Evolutionary conservation across 768 basidiomycete species (phyloP), one percentile per base, ranked within the genome.

Genomic region (Rhodotorula toruloides): DNA sequence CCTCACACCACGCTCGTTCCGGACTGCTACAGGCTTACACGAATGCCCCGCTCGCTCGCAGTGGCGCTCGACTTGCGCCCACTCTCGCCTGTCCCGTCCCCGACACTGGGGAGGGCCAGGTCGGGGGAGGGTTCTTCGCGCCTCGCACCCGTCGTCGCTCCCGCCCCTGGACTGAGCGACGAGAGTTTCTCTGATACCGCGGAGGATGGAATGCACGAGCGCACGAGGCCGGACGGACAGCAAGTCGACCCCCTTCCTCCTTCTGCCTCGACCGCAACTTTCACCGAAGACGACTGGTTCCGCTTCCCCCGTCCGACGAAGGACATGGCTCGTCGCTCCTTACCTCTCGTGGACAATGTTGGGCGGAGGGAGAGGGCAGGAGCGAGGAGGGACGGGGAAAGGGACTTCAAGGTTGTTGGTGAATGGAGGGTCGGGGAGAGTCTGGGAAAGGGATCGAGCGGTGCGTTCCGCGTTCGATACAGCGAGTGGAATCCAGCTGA

Each of bases 361-460:
- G 25, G 11, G 16, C 22, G 13, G 2, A 36, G 43, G 36, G 13
- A 4, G 37, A 2, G 27, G n/a, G 13, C 14, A 36, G 13, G 43
- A 29, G 31, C 25, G 43, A 25, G n/a, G 37, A 29, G 19, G n/a
- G n/a, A n/a, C n/a, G n/a, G n/a, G n/a, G n/a, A n/a, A n/a, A 4
- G 27, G 47, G 48, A 39, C 11, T n/a, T 31, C 29, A 44, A 57
- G 54, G 37, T 58, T 36, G 31, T 68, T 12, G 67, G 67, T n/a
- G 61, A 62, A 32, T 68, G 67, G 67, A 40, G 61, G 36, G 4
- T 68, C 14, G 67, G 67, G 9, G 48, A 63, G 56, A 29, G 12
- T 27, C 21, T 68, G 2, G 67, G 67, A 6, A 48, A 49, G 40
- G 67, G 67, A 19, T 55, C 67, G 36, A 53, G 55, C 37, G 65